phyloP scores from a whole-genome alignment of 306 rosid genomes.

The Cicer cuneatum region DNA sequence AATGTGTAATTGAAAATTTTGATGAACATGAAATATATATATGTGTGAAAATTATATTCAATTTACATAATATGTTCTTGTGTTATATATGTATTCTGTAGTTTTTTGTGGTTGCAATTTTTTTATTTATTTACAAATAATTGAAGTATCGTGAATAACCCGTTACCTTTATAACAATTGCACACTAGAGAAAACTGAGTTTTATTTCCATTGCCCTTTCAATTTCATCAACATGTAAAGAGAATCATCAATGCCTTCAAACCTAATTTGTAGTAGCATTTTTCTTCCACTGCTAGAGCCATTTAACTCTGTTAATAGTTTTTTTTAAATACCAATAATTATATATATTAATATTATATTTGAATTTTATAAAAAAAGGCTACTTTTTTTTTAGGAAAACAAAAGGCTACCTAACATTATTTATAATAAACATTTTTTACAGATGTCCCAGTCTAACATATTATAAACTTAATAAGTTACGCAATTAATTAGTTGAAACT shows the following conservation, averaged over 20 bases:
- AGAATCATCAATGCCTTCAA: background rate
- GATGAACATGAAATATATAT: background rate
- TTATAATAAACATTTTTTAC: background rate
- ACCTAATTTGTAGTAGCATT: background rate
- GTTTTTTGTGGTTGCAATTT: background rate
- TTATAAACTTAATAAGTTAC: background rate
- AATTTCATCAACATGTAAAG: slow-evolving; percentile 7
- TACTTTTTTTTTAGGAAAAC: background rate
- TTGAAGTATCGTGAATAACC: background rate
- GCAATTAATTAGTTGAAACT: background rate
- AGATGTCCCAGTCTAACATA: background rate
- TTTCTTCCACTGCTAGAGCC: slow-evolving; percentile 1
- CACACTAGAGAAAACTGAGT: background rate
- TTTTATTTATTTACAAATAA: background rate
- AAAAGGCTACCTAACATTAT: background rate
- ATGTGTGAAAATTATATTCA: background rate
- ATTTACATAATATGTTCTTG: background rate
- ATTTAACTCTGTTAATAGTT: background rate
- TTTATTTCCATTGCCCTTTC: background rate
- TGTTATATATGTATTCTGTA: background rate
- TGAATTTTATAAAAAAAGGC: background rate
- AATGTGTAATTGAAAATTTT: background rate
- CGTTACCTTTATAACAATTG: background rate
- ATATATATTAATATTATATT: background rate
- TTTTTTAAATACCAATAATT: too few relatives aligned